A percentile compares a stretch with the other conserved stretches of the same genome.
Conservation (phyloP, 306 rosid species). For the Hippophae rhamnoides region DNA sequence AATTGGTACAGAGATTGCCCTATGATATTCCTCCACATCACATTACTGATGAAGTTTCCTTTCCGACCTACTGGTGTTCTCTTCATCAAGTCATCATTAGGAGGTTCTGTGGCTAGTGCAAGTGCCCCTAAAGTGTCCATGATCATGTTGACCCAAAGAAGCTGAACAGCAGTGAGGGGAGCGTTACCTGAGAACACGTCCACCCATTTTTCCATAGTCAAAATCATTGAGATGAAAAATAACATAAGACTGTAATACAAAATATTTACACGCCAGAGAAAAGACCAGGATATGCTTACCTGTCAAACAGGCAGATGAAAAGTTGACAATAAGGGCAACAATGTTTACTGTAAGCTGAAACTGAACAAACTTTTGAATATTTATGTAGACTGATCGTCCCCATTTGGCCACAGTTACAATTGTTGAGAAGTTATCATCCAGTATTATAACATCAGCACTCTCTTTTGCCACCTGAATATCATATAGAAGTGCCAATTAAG, state of each 20-base stretch:
- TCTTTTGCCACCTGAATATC: constrained; percentile 85
- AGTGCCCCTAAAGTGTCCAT: constrained; percentile 99
- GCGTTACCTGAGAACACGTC: constrained; percentile 52
- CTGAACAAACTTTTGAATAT: constrained; percentile 96
- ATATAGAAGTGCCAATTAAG: constrained; percentile 9
- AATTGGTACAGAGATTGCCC: constrained; percentile 90
- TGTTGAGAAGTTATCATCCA: constrained; percentile 93
- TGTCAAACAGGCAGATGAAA: constrained; percentile 89
- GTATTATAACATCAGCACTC: constrained; percentile 93
- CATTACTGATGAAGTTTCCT: constrained; percentile 88
- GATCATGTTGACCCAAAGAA: constrained; percentile 99
- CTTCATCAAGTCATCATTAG: constrained; percentile 77
- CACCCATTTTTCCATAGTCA: constrained; percentile 5
- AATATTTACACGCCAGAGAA: constrained; percentile 9
- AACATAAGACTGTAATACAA: constrained; percentile 10
- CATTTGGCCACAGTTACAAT: constrained; percentile 92
- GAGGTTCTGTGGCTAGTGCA: constrained; percentile 96
- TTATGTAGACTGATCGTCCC: constrained; percentile 97
- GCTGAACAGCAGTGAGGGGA: constrained; percentile 98
- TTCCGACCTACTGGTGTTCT: constrained; percentile 90
- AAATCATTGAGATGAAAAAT: not conserved
- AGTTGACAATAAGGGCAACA: constrained; percentile 92
- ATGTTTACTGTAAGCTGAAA: constrained; percentile 92
- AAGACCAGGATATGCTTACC: constrained; percentile 34
- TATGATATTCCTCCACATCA: constrained; percentile 96